Percentiles rank a stretch among this genome's conserved stretches.
These are phyloP conservation scores for Cyberlindnera xishuangbannaensis DNA, from an alignment of 805 yeast genomes.

Conservation along the genomic window DNA sequence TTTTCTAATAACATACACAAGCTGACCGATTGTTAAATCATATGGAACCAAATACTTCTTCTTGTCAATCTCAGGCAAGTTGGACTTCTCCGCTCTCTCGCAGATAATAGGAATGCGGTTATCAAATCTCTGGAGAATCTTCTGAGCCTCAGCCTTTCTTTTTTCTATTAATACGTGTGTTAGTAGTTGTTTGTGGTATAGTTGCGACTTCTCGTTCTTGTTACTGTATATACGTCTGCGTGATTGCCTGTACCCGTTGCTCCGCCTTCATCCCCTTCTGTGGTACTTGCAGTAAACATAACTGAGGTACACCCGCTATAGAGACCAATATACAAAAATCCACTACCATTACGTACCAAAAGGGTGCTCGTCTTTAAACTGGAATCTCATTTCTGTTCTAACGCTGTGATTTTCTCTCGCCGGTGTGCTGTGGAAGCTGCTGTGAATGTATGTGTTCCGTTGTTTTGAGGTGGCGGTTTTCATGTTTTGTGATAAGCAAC, in stretches of 20 bases:
- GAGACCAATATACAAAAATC: not conserved
- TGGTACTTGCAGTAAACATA: not conserved
- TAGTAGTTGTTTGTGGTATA: slow-evolving; percentile 1
- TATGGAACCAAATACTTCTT: slow-evolving; percentile 95
- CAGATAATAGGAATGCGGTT: slow-evolving; percentile 96
- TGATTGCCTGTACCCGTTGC: too few species aligned
- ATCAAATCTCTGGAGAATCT: slow-evolving; percentile 81
- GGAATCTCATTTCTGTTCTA: slow-evolving; percentile 64
- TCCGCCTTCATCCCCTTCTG: not conserved
- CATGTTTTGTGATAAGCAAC: slow-evolving; percentile 2
- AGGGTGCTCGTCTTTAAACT: slow-evolving; percentile 92
- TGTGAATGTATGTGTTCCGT: not conserved
- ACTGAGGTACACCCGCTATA: not conserved
- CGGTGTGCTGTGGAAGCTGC: not conserved
- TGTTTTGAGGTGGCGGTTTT: slow-evolving; percentile 6
- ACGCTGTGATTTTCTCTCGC: not conserved
- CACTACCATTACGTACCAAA: slow-evolving; percentile 58
- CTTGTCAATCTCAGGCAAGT: slow-evolving; percentile 93
- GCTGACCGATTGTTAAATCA: slow-evolving; percentile 95
- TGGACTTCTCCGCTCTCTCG: slow-evolving; percentile 95
- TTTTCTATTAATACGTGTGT: slow-evolving; percentile 44
- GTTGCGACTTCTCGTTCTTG: too few species aligned
- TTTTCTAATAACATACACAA: slow-evolving; percentile 95
- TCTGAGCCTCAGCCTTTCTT: slow-evolving; percentile 90
- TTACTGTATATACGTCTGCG: too few species aligned